Evolutionary conservation across 2,329 filamentous ascomycete genomes (phyloP), one percentile per base, ranked within the genome.

Genomic region (Penicillium verrucosum): DNA sequence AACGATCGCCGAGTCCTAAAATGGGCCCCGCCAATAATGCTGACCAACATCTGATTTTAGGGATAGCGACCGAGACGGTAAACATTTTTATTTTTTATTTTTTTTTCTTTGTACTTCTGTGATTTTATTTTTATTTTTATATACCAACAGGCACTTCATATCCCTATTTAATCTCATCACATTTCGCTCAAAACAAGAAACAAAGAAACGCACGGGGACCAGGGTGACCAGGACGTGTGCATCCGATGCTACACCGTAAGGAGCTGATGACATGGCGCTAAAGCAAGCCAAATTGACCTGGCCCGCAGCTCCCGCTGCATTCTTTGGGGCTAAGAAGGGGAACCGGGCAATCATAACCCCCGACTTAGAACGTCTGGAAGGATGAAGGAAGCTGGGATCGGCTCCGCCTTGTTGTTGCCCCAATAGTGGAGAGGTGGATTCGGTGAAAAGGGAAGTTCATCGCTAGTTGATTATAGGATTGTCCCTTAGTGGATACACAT

Each of bases 201-300:
- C 27, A 42, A 51, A 51, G 25, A 11, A 37, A 48, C 56, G 46
- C 54, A 51, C 54, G 48, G 54, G 48, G 44, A 47, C 18, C 34
- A 51, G 42, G 21, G 52, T 49, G 43, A 48, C 36, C 49, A 25
- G 34, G 45, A 46, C 54, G 21, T 41, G 41, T 40, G 27, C 51
- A 48, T 40, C 54, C 46, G 52, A 57, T 58, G 55, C 57, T 63
- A 65, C 64, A 65, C 63, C 59, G 61, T 62, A 60, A 60, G 55
- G 57, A 61, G 60, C 41, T 57, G 56, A 59, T 65, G 64, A 66
- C 63, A 65, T 64, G 60, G 48, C 61, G 52, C 64, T 65, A 66
- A 62, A 27, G 58, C 58, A 63, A 63, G 61, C 59, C 63, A 65
- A 60, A 54, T 63, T 59, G 51, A 55, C 52, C 52, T 52, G 59